Conservation (phyloP, 2,329 filamentous ascomycete species). For the Beauveria medogensis region DNA sequence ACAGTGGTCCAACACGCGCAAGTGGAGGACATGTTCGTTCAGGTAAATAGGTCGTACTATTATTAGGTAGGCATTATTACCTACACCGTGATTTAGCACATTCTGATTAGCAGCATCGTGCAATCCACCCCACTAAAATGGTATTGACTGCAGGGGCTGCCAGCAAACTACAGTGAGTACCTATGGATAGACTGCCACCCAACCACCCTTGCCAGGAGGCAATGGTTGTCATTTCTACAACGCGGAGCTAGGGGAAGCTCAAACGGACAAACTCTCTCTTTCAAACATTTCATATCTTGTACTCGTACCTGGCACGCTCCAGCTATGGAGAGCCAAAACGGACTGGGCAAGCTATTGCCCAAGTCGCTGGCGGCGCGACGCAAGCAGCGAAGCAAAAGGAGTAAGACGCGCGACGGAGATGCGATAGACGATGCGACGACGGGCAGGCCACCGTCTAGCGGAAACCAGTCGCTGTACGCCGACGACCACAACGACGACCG, state of each 20-base stretch:
- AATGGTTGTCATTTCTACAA: conserved; percentile 1
- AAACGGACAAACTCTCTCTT: conserved; percentile 3
- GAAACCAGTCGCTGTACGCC: conserved; percentile 17
- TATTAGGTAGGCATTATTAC: not conserved
- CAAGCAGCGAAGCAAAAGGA: conserved; percentile 36
- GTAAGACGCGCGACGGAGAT: conserved; percentile 28
- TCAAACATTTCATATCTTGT: not conserved
- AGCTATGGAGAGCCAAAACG: conserved; percentile 18
- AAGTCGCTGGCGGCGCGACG: conserved; percentile 43
- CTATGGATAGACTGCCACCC: not conserved
- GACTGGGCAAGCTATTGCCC: conserved; percentile 44
- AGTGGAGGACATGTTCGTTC: too few relatives aligned
- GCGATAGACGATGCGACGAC: conserved; percentile 1
- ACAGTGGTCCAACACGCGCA: not conserved
- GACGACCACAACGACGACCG: conserved; percentile 22
- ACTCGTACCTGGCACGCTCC: not conserved
- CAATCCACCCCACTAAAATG: not conserved
- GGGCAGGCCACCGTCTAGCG: conserved; percentile 11
- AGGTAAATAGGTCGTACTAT: not conserved
- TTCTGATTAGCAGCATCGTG: not conserved
- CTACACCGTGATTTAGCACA: not conserved
- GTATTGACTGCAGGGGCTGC: not conserved
- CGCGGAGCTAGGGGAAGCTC: conserved; percentile 1
- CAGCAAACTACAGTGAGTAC: not conserved
- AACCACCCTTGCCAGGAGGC: conserved; percentile 8